Base-by-base conservation (phyloP, 768 basidiomycete species). In the Omphalotus guepiniiformis region DNA sequence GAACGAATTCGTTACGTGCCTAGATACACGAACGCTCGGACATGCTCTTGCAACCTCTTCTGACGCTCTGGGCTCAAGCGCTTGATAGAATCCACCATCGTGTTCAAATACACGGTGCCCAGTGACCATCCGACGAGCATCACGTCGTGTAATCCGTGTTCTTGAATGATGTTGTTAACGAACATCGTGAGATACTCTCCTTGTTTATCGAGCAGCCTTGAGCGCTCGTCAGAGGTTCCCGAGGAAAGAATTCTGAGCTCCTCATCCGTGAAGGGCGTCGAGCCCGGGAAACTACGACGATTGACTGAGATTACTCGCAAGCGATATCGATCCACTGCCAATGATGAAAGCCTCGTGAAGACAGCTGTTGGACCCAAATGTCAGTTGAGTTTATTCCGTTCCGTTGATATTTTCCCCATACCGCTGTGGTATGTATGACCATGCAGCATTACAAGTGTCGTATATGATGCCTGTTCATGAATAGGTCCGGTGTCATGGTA, bases 231-330 rank as follows among this genome's bases (percentile, higher is more conserved):
- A 1, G 56, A 47, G 43, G 49, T 34, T 27, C 61, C 56, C 19
- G 49, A 21, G 3, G 15, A 16, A 8, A 64, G 37, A 9, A 40
- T 36, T 6, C 28, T 34, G n/a, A 57, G 39, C 22, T 67, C 68
- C 2, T 59, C 57, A 9, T 53, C 42, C 1, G 59, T 61, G 37
- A 61, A 63, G 0, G 61, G 60, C 2, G 64, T 64, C n/a, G 65
- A 61, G 2, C 62, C 63, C 0, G 60, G 62, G 43, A 67, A 68
- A 30, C 61, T 56, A 6, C 68, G 61, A n/a, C 67, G 61, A 39
- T 68, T 68, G 18, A 67, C 40, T 13, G 50, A 48, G 22, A 70
- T 60, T 6, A 63, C 29, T 11, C 68, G 62, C 16, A 39, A 35
- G 1, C 41, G 47, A 13, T 23, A 15, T 9, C 29, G n/a, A 22